phyloP scores from a whole-genome alignment of 345 rosid genomes.

The Lepidium didymum region DNA sequence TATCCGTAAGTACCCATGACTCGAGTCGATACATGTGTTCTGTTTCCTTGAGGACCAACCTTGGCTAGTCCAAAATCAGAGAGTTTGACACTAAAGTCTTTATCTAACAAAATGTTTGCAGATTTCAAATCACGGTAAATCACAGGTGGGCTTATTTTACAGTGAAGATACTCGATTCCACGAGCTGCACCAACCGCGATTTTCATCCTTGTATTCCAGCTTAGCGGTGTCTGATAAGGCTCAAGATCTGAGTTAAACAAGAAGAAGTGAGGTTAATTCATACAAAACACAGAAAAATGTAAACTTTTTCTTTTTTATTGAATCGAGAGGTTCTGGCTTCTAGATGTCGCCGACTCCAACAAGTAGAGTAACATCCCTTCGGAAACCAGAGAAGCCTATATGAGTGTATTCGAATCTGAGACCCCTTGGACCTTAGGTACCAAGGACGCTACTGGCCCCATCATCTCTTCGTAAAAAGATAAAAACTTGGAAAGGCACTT shows the following conservation, averaged over 20 bases:
- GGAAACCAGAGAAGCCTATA: no score
- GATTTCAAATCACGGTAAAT: conserved; percentile 90
- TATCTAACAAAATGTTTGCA: conserved; percentile 76
- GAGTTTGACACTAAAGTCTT: conserved; percentile 60
- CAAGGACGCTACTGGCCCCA: no score
- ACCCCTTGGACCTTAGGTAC: no score
- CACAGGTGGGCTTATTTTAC: conserved; percentile 84
- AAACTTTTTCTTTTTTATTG: no score
- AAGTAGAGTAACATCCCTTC: no score
- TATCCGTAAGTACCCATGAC: conserved; percentile 98
- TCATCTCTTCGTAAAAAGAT: no score
- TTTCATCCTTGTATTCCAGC: conserved; percentile 76
- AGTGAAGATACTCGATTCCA: conserved; percentile 85
- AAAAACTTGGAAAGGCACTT: no score
- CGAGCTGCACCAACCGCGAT: conserved; percentile 84
- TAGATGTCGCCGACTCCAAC: no score
- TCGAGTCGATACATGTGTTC: conserved; percentile 90
- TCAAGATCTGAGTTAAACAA: conserved; percentile 48
- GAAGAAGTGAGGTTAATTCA: not conserved
- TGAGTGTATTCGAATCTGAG: no score
- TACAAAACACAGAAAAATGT: no score
- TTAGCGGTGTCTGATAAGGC: conserved; percentile 45
- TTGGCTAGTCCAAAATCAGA: conserved; percentile 96
- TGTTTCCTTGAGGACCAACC: conserved; percentile 85
- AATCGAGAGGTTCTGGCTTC: no score